Conservation (phyloP, 2,329 filamentous ascomycete species). For the Colletotrichum sp. region DNA sequence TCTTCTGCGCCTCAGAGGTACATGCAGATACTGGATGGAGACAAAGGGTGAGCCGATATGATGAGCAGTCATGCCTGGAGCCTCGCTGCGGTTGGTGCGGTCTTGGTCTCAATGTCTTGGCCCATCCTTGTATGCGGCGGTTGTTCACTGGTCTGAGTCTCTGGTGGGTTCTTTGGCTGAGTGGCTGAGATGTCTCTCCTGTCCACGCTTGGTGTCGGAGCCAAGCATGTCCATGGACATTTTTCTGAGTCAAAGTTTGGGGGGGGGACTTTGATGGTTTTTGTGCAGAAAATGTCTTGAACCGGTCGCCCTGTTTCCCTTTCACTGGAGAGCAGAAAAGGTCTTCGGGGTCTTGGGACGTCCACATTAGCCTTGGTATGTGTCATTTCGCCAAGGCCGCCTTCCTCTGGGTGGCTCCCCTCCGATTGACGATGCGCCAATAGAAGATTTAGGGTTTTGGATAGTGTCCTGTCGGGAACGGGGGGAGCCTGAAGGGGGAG, state of each 20-base stretch:
- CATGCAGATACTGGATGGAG: neutral
- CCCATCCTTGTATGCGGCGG: neutral
- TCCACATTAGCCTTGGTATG: conserved; percentile 4
- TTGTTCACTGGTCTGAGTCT: neutral
- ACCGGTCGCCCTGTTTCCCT: neutral
- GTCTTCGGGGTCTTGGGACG: neutral
- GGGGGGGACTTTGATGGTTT: neutral
- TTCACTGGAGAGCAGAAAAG: neutral
- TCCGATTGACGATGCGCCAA: conserved; percentile 1
- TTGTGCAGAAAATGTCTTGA: neutral
- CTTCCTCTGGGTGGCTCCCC: neutral
- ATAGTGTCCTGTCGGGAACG: neutral
- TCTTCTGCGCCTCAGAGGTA: neutral
- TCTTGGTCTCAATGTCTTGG: neutral
- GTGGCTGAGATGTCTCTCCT: neutral
- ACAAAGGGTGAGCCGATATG: neutral
- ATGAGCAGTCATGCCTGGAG: neutral
- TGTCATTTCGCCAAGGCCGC: conserved; percentile 13
- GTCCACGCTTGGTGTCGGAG: neutral
- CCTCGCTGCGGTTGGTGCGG: neutral
- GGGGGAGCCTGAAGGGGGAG: neutral
- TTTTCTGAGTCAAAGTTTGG: neutral
- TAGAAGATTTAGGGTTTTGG: neutral
- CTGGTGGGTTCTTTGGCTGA: neutral
- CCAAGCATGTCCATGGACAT: neutral